These are phyloP conservation scores for Kwoniella shivajii DNA, from an alignment of 1,284 basidiomycete species.

Conservation along the genomic window DNA sequence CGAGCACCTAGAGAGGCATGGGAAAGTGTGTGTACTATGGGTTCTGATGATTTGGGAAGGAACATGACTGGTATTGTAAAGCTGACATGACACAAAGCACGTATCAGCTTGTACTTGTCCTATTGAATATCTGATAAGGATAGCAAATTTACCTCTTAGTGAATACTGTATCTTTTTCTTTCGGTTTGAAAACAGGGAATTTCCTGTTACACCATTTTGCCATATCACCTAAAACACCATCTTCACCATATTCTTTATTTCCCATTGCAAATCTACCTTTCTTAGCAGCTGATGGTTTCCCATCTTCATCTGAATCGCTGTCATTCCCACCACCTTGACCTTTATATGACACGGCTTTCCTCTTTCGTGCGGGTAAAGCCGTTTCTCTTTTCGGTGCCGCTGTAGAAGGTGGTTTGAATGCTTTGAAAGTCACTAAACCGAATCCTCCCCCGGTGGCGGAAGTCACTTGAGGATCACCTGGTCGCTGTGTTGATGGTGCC, in stretches of 20 bases:
- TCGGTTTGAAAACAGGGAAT: constrained; percentile 81
- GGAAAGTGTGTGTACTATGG: constrained; percentile 66
- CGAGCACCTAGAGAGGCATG: constrained; percentile 83
- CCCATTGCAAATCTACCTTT: constrained; percentile 57
- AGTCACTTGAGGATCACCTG: constrained; percentile 38
- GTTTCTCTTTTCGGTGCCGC: constrained; percentile 56
- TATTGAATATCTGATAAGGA: not conserved
- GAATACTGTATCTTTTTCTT: constrained; percentile 68
- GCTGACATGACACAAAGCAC: constrained; percentile 42
- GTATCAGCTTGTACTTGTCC: not conserved
- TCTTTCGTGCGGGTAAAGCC: constrained; percentile 70
- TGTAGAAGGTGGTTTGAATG: constrained; percentile 73
- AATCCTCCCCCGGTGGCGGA: constrained; percentile 50
- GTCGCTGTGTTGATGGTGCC: constrained; percentile 23
- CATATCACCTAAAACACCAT: constrained; percentile 55
- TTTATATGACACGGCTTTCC: constrained; percentile 78
- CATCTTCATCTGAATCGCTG: constrained; percentile 53
- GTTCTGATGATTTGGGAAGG: constrained; percentile 69
- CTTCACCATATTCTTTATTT: constrained; percentile 55
- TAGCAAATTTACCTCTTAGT: constrained; percentile 55
- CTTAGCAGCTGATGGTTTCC: constrained; percentile 58
- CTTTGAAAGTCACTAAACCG: constrained; percentile 58
- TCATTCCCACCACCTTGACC: constrained; percentile 61
- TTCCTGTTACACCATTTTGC: constrained; percentile 63
- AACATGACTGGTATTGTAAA: constrained; percentile 90